Evolutionary conservation across 495 filamentous ascomycete species (phyloP), one percentile per base, ranked within the genome.

Genomic region (Acidomyces sp.): DNA sequence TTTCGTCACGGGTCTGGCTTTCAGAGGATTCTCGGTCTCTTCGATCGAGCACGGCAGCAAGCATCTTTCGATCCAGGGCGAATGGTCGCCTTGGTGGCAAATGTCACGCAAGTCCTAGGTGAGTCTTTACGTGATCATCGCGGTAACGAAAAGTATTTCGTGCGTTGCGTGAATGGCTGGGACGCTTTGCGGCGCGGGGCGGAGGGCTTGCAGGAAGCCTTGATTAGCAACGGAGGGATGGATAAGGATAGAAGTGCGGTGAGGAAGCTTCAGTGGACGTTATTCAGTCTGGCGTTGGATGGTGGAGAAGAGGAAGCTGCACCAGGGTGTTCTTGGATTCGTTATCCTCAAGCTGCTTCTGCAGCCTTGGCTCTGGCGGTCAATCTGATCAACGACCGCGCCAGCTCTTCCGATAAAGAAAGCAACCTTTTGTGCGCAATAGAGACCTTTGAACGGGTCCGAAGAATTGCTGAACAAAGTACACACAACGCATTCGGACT

Each of bases 1-100:
- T 95, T 97, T 59, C 78, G 88, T 44, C 75, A 79, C 55, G 67
- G 82, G 25, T 65, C 71, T 42, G 90, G 90, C 45, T 95, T 94
- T 57, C 71, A 86, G 45, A 65, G 67, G 20, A 56, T 95, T 23
- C 61, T 93, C 32, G 62, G 74, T 10, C 6, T 10, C 9, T 10
- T 34, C 16, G n/a, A 34, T 11, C 31, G 13, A 34, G 26, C 26
- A 7, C 13, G 7, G 13, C 26, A 13, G 26, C 26, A 28, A 7
- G 7, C 7, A 13, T 28, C 13, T 28, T 28, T 7, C n/a, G n/a
- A n/a, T n/a, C n/a, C n/a, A n/a, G n/a, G n/a, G 26, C 26, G 26
- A 28, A 13, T 13, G 7, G 7, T 13, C 7, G 26, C 13, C 7
- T 13, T 28, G 26, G 26, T 28, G 26, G 26, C 7, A 13, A 13